A percentile compares a stretch with the other conserved stretches of the same genome.
These are phyloP conservation scores for Viridothelium virens DNA, from an alignment of 495 filamentous ascomycete species.

Conservation along the genomic window DNA sequence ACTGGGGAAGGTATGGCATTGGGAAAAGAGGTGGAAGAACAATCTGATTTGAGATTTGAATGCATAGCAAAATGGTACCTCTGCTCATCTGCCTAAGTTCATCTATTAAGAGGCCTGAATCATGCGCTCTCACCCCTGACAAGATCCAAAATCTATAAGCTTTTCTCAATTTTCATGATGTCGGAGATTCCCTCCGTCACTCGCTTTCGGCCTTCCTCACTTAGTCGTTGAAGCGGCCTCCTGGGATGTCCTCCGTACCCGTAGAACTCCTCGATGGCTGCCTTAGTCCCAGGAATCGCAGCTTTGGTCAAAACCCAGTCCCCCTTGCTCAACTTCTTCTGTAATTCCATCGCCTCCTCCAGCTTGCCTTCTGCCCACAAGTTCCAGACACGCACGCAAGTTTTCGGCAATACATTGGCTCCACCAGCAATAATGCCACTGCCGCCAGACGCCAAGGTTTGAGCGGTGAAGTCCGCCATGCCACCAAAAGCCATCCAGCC, in stretches of 20 bases:
- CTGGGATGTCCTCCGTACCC: constrained; percentile 78
- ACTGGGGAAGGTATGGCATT: too few species aligned
- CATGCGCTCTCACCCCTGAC: neutral
- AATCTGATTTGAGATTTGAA: too few species aligned
- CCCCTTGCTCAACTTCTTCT: constrained; percentile 61
- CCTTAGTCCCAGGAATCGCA: constrained; percentile 79
- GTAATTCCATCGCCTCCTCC: constrained; percentile 65
- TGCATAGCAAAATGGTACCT: neutral
- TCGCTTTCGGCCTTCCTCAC: constrained; percentile 45
- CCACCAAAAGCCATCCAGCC: constrained; percentile 84
- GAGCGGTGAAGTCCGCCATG: constrained; percentile 79
- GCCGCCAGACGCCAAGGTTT: constrained; percentile 72
- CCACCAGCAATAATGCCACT: constrained; percentile 80
- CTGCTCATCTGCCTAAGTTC: neutral
- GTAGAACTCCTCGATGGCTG: constrained; percentile 72
- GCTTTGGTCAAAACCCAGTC: constrained; percentile 85
- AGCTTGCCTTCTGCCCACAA: constrained; percentile 64
- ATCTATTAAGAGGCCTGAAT: neutral
- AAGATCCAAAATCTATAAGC: constrained; percentile 28
- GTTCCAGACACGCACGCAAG: constrained; percentile 75
- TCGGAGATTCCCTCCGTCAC: constrained; percentile 58
- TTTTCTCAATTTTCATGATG: constrained; percentile 59
- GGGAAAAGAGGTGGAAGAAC: too few species aligned
- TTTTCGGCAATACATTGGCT: constrained; percentile 77
- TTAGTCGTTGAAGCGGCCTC: constrained; percentile 60